Base-by-base conservation (phyloP, 2,329 filamentous ascomycete species). In the Scedosporium aurantiacum region DNA sequence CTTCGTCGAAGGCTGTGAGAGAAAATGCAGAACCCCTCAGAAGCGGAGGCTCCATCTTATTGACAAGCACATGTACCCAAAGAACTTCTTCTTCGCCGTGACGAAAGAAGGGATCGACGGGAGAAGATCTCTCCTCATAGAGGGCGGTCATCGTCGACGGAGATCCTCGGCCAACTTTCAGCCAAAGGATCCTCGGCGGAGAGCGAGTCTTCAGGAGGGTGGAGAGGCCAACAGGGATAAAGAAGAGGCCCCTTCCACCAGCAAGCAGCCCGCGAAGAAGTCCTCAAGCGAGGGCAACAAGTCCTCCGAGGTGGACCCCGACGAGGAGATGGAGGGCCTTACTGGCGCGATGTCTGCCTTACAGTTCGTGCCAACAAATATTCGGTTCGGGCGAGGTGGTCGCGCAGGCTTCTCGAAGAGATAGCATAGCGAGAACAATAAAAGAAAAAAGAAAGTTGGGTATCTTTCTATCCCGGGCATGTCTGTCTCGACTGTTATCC, bases 1-100 rank as follows among this genome's bases (percentile, higher is more conserved):
- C 75, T 95, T 97, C 68, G 86, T 97, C 5, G 89, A 96, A 69
- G 86, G 82, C 57, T 99, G 94, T 72, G 90, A 94, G 63, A 84
- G 89, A 66, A 86, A 91, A 70, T 97, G 92, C 75, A 85, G 83
- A 61, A 91, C 89, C 3, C 86, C 88, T 32, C 86, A 90, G 68
- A 97, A 96, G 74, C 84, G 94, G 54, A 82, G 90, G 40, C 84
- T 90, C 71, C 93, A 99, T 77, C 79, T 96, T 66, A 90, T 96
- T 66, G 92, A 96, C 77, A 97, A 96, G 75, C 94, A 99, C 73
- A 82, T 87, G 75, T 99, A 94, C 70, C 93, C 92, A 10, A 85
- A 84, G 70, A 89, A 90, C 68, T 96, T 91, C 74, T 93, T 95
- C 73, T 96, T 95, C 68, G 84, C 85, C 58, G 83, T 97, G 60